A percentile compares a stretch with the other conserved stretches of the same genome.
Evolutionary conservation across 345 rosid species (phyloP).

Genomic region (Citrus australasica): DNA sequence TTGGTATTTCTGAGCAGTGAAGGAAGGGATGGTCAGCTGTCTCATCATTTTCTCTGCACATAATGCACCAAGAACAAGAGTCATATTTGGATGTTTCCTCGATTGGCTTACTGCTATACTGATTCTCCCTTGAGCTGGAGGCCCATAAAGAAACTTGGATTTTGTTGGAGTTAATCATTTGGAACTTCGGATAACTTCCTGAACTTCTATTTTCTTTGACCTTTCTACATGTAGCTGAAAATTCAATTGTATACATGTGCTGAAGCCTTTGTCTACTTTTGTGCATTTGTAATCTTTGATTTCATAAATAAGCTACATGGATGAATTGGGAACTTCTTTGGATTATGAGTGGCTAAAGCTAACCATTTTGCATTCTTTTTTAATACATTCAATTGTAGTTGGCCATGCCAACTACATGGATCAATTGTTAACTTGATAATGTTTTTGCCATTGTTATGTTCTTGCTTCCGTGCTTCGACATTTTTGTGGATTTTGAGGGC

Average conservation of each 20-base stretch:
- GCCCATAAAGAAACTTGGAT: not conserved
- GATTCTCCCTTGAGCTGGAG: not conserved
- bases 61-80: not conserved
- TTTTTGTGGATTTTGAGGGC: not conserved
- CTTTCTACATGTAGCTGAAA: not conserved
- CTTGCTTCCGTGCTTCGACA: not conserved
- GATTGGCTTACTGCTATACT: not conserved
- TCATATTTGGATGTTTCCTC: not conserved
- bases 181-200: not conserved
- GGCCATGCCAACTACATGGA: not conserved
- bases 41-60: not conserved
- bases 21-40: not conserved
- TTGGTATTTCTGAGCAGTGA: not conserved
- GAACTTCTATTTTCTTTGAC: not conserved
- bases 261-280: not conserved
- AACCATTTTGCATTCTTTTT: not conserved
- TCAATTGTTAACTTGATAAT: not conserved
- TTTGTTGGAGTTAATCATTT: not conserved
- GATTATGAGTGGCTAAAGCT: not conserved
- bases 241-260: not conserved
- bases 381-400: not conserved
- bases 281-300: not conserved
- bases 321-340: not conserved
- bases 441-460: not conserved
- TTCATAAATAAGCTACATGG: not conserved